Conservation (phyloP, 1,284 basidiomycete genomes). For the Stygiomarasmius scandens region DNA sequence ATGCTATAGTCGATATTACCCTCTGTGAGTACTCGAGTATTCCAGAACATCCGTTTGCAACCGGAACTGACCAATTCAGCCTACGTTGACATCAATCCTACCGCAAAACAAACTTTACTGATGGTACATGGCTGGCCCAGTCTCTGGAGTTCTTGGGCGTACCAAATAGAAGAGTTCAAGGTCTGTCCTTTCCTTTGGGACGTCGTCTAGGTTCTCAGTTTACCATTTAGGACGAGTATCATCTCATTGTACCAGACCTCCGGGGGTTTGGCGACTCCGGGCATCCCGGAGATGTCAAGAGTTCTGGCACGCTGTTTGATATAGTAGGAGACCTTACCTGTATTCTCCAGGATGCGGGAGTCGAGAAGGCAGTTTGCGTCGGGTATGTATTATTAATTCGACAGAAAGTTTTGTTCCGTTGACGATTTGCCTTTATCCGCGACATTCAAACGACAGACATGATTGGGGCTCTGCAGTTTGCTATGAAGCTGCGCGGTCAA, state of each 20-base stretch:
- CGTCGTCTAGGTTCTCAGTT: too few species aligned
- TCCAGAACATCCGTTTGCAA: not conserved
- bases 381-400: too few species aligned
- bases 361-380: constrained; percentile 56
- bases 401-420: not conserved
- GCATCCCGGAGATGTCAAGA: constrained; percentile 61
- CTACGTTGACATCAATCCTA: constrained; percentile 65
- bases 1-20: constrained; percentile 35
- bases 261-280: constrained; percentile 71
- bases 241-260: constrained; percentile 58
- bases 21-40: constrained; percentile 35
- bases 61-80: constrained; percentile 37
- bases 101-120: constrained; percentile 50
- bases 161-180: constrained; percentile 66
- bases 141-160: constrained; percentile 72
- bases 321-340: constrained; percentile 63
- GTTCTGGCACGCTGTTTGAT: constrained; percentile 62
- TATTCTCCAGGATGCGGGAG: constrained; percentile 52
- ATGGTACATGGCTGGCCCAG: constrained; percentile 79
- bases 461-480: constrained; percentile 73
- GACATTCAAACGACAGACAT: constrained; percentile 52
- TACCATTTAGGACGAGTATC: constrained; percentile 51
- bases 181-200: constrained; percentile 22
- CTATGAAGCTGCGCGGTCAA: constrained; percentile 63
- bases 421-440: too few species aligned